Evolutionary conservation across 2,329 filamentous ascomycete species (phyloP), one percentile per base, ranked within the genome.

Genomic region (Alternaria rosae): DNA sequence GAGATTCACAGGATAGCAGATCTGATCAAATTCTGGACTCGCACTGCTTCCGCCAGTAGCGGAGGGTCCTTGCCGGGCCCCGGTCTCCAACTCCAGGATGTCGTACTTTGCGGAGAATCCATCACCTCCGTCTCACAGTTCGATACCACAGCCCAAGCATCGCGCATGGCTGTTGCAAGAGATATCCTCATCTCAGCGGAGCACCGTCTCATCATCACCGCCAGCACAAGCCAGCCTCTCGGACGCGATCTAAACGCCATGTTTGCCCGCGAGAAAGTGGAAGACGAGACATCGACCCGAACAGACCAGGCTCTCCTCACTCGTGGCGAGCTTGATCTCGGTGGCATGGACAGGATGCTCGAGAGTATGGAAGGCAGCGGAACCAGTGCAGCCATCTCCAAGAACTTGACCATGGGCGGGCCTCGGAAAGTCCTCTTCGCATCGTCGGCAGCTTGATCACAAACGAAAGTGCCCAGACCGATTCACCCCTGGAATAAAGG

Each of bases 331-430:
- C 79, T 85, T 9, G 83, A 84, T 62, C 69, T 85, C 15, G 81
- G 80, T 30, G 82, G 82, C 9, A 81, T 85, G 77, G 80, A 84
- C 58, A 75, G 82, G 51, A 68, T 84, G 66, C 78, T 85, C 1
- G 76, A 78, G 5, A 67, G 67, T 30, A 77, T 79, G 73, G 75
- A 76, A 38, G 66, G 65, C 28, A 71, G 68, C 54, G 70, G 68
- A 38, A 69, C 59, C 52, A 66, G 67, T 55, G 70, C 66, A 17
- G 65, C 59, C 43, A 61, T 62, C 5, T 61, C 70, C 20, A 71
- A 68, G 55, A 73, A 57, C 44, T 32, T 78, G 48, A 70, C 70
- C 9, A 66, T 76, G 41, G 75, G 74, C 8, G 75, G 75, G 23
- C 74, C 75, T 23, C 67, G 77, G 21, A 78, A 75, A 57, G 77